Percentiles rank a stretch among this genome's conserved stretches.
phyloP scores from a whole-genome alignment of 495 filamentous ascomycete genomes.

The Podospora pseudopauciseta region DNA sequence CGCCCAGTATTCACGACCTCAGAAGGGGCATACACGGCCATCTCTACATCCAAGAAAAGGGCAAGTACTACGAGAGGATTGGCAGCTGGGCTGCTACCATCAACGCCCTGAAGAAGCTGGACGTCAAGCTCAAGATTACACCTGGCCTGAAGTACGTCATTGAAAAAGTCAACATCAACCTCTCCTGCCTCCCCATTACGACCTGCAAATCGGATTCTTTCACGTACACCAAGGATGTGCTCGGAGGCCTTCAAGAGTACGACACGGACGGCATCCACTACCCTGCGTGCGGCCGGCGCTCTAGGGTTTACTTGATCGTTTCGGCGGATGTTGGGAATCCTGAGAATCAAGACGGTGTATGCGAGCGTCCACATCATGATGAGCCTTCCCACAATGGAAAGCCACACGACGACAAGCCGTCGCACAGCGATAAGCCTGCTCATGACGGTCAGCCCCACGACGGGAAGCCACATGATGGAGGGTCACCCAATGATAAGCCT shows the following conservation, averaged over 20 bases:
- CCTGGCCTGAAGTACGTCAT: conserved; percentile 1
- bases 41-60: background rate
- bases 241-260: background rate
- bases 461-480: background rate
- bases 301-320: background rate
- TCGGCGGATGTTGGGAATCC: background rate
- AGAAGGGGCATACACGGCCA: background rate
- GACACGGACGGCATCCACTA: background rate
- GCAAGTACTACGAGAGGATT: background rate
- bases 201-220: background rate
- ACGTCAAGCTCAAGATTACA: background rate
- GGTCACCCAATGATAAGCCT: too few relatives aligned
- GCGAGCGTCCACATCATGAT: background rate
- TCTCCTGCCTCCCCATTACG: background rate
- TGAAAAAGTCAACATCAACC: conserved; percentile 1
- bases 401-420: background rate
- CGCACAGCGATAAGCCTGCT: background rate
- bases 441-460: background rate
- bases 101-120: background rate
- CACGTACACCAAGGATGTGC: background rate
- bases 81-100: background rate
- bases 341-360: background rate
- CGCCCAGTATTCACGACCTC: background rate
- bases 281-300: background rate
- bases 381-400: background rate